Percentiles rank a stretch among this genome's conserved stretches.
phyloP scores from a whole-genome alignment of 352 stramenopile species.

The Phytophthora cryptogea region DNA sequence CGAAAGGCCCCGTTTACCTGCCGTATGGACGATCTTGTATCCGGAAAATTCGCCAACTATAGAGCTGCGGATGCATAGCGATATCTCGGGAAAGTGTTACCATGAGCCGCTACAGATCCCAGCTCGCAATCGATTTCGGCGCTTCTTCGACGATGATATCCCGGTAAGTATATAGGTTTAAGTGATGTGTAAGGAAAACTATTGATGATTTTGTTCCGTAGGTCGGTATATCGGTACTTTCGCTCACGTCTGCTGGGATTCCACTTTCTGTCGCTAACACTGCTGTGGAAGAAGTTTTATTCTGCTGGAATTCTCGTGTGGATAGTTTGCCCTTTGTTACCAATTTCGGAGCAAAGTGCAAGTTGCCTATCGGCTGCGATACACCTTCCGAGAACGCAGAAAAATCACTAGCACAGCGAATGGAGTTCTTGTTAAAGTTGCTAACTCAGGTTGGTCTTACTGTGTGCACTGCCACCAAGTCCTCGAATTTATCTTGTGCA shows the following conservation, averaged over 20 bases:
- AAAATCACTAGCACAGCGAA: no score
- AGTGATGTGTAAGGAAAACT: no score
- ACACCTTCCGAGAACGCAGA: no score
- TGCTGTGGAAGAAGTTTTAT: background rate
- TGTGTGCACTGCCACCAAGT: no score
- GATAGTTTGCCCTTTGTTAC: no score
- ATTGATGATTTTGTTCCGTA: background rate
- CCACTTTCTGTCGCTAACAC: background rate
- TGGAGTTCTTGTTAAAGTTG: no score
- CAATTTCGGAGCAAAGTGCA: no score
- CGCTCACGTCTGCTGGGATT: constrained; percentile 4
- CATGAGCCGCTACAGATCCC: constrained; percentile 9
- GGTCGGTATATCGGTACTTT: constrained; percentile 8
- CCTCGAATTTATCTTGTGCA: no score
- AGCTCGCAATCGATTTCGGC: background rate
- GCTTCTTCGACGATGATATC: constrained; percentile 2
- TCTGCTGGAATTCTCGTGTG: background rate
- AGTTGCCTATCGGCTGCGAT: no score
- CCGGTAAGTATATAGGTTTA: background rate
- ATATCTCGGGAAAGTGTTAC: constrained; percentile 9
- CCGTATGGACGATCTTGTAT: constrained; percentile 1
- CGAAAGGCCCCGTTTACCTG: constrained; percentile 1
- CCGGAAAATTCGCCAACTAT: background rate
- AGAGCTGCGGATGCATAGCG: constrained; percentile 15
- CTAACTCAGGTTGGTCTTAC: no score